These are phyloP conservation scores for Yarrowia sp. DNA, from an alignment of 805 yeast species.

Conservation along the genomic window DNA sequence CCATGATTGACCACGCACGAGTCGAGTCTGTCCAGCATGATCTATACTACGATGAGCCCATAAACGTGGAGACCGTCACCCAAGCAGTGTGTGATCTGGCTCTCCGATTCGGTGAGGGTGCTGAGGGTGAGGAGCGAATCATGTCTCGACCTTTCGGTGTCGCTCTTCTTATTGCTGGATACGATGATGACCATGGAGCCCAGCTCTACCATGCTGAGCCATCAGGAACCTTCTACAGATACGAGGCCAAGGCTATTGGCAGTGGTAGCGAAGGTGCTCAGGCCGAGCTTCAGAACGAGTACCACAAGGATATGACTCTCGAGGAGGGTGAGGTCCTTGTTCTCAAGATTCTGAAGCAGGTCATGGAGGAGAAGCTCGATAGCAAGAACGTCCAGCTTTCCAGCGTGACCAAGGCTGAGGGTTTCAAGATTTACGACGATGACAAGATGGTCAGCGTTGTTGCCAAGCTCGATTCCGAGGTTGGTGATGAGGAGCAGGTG, in stretches of 20 bases:
- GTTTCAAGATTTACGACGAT: constrained; percentile 81
- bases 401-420: constrained; percentile 78
- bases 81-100: constrained; percentile 98
- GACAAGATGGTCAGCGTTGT: constrained; percentile 80
- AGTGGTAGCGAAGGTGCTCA: constrained; percentile 99
- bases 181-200: constrained; percentile 85
- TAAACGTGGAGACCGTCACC: constrained; percentile 87
- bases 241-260: constrained; percentile 98
- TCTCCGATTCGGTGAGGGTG: constrained; percentile 94
- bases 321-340: constrained; percentile 90
- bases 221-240: constrained; percentile 94
- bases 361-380: constrained; percentile 98
- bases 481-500: constrained; percentile 23
- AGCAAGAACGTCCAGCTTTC: constrained; percentile 94
- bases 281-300: constrained; percentile 93
- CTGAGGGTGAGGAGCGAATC: constrained; percentile 87
- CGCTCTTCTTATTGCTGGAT: constrained; percentile 91
- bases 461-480: constrained; percentile 45
- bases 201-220: constrained; percentile 98
- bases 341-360: constrained; percentile 88
- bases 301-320: constrained; percentile 80
- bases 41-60: constrained; percentile 86
- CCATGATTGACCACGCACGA: constrained; percentile 98
- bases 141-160: constrained; percentile 99
- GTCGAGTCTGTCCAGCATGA: constrained; percentile 78